Evolutionary conservation across 768 basidiomycete species (phyloP), one percentile per base, ranked within the genome.

Genomic region (Kwoniella heveanensis): DNA sequence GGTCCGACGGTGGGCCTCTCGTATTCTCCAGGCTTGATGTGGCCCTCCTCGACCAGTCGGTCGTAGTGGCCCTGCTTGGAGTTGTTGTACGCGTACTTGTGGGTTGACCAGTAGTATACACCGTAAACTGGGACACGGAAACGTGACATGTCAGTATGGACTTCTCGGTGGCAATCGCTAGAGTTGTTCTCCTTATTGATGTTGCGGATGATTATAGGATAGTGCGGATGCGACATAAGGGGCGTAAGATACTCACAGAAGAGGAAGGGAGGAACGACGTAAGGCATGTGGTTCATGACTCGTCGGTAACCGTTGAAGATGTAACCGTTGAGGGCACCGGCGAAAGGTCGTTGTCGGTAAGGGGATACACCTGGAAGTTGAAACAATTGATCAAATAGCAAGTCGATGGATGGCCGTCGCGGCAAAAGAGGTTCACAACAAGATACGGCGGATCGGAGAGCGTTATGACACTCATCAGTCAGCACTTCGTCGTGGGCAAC

Each of bases 261-360:
- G 47, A 83, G 87, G 70, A 93, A 85, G 19, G 93, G 92, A 65
- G 91, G 78, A 56, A 86, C 83, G 81, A 89, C 90, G 83, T 92
- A 93, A 46, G 90, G 82, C 30, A 86, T 82, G 77, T 93, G 89
- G 60, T 83, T 83, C 44, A 87, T 86, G 55, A 92, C 79, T 66
- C 93, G 87, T 57, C 84, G 85, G 84, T 88, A 90, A 37, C 91
- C 92, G 81, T 92, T 92, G 85, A 92, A 91, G 71, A 92, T 77
- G 83, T 90, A 95, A 69, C 81, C 86, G 59, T 84, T 83, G 76
- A 92, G 77, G 73, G 87, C 85, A 58, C 89, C 83, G 52, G 88
- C 87, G 46, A 88, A 85, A 19, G 90, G 86, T 63, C 86, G 87
- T 68, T 89, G 85, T 78, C 88, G 87, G 83, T 85, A 89, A 8